phyloP scores from a whole-genome alignment of 768 basidiomycete species.

The Hemileccinum impolitum region DNA sequence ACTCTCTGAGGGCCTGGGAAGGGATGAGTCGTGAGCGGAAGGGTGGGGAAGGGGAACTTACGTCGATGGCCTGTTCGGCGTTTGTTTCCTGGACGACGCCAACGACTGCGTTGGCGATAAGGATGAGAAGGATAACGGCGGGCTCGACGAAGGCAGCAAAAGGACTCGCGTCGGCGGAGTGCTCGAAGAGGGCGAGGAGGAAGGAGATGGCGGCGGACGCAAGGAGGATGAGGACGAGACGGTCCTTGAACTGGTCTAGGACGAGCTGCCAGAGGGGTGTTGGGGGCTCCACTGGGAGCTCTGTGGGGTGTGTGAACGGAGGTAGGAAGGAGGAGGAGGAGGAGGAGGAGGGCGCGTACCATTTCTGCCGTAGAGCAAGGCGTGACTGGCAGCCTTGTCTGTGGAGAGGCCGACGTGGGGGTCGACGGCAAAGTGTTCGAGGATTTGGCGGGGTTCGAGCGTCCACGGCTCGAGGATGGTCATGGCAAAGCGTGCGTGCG shows the following conservation, averaged over 20 bases:
- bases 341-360: constrained; percentile 40
- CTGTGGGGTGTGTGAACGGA: constrained; percentile 39
- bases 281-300: constrained; percentile 86
- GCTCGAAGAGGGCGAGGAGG: constrained; percentile 85
- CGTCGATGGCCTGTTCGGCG: constrained; percentile 96
- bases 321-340: background rate
- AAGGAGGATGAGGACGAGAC: constrained; percentile 94
- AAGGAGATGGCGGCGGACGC: constrained; percentile 93
- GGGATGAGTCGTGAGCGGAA: background rate
- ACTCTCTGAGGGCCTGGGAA: constrained; percentile 86
- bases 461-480: constrained; percentile 79
- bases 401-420: constrained; percentile 57
- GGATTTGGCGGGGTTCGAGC: constrained; percentile 58
- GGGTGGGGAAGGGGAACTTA: constrained; percentile 39
- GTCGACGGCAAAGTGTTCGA: constrained; percentile 73
- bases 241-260: constrained; percentile 99
- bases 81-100: constrained; percentile 97
- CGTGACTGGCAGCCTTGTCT: constrained; percentile 68
- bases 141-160: constrained; percentile 95
- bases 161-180: constrained; percentile 59
- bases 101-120: constrained; percentile 95
- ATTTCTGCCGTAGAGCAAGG: constrained; percentile 82
- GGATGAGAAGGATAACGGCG: constrained; percentile 89
- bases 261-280: constrained; percentile 94
- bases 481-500: background rate